These are phyloP conservation scores for Rhododendron mucronatum DNA, from an alignment of 148 eudicot species.

Conservation along the genomic window DNA sequence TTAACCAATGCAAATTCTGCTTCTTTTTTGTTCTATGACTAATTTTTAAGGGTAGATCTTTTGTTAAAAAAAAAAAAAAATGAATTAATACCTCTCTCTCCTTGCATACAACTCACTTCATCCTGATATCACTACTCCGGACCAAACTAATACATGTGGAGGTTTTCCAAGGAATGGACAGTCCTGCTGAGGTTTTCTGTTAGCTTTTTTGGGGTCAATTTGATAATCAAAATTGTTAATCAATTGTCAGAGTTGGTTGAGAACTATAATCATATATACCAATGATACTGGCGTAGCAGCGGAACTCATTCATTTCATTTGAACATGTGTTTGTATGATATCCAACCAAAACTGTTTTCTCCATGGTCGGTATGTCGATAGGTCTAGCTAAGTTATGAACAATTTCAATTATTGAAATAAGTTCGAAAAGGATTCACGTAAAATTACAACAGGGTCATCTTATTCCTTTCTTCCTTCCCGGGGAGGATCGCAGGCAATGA, in stretches of 20 bases:
- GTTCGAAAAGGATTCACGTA: background rate
- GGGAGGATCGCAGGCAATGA: background rate
- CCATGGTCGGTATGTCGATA: background rate
- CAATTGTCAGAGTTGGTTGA: background rate
- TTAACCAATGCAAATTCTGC: background rate
- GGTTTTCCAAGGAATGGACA: background rate
- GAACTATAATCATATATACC: background rate
- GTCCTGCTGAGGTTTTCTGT: background rate
- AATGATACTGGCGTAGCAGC: background rate
- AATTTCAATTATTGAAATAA: background rate
- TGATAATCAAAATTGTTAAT: too few relatives aligned
- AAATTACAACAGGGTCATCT: background rate
- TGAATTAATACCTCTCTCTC: background rate
- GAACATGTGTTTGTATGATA: background rate
- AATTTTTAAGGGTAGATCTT: background rate
- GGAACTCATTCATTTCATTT: background rate
- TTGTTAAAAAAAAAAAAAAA: background rate
- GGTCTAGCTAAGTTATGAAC: background rate
- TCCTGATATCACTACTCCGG: conserved; percentile 5
- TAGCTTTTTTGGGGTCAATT: too few relatives aligned
- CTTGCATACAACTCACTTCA: background rate
- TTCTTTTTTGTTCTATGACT: conserved; percentile 2
- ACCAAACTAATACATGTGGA: background rate
- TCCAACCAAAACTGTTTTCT: background rate
- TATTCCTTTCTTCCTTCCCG: background rate